These are phyloP conservation scores for Trametopsis cervina DNA, from an alignment of 768 basidiomycete species.

Conservation along the genomic window DNA sequence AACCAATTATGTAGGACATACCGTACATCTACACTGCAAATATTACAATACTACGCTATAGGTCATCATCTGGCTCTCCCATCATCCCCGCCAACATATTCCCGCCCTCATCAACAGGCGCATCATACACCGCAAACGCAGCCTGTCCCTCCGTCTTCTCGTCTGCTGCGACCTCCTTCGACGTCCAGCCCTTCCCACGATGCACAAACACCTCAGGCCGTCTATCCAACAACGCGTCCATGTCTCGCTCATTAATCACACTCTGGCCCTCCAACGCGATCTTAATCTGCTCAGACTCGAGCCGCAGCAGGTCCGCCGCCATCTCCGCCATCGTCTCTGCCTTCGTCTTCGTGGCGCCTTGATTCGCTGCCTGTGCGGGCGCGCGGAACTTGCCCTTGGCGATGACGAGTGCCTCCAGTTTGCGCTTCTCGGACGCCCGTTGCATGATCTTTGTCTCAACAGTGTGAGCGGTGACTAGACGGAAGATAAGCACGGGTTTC, in stretches of 20 bases:
- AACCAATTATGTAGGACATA: too few species aligned
- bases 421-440: conserved; percentile 78
- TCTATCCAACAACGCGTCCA: conserved; percentile 77
- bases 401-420: conserved; percentile 92
- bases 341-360: conserved; percentile 30
- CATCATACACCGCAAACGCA: conserved; percentile 76
- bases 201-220: conserved; percentile 65
- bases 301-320: conserved; percentile 65
- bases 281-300: conserved; percentile 87
- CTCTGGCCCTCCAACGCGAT: conserved; percentile 64
- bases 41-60: background rate
- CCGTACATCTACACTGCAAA: too few species aligned
- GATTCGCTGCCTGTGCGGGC: conserved; percentile 47
- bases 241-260: conserved; percentile 76
- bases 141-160: conserved; percentile 28
- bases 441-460: conserved; percentile 91
- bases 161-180: conserved; percentile 23
- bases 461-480: conserved; percentile 81
- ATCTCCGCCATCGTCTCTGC: conserved; percentile 71
- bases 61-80: conserved; percentile 29
- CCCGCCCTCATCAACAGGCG: conserved; percentile 53
- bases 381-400: conserved; percentile 89
- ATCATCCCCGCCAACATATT: conserved; percentile 67
- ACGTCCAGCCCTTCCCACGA: conserved; percentile 70
- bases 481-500: conserved; percentile 82